phyloP scores from a whole-genome alignment of 331 rosid species.

The Acacia pycnantha region DNA sequence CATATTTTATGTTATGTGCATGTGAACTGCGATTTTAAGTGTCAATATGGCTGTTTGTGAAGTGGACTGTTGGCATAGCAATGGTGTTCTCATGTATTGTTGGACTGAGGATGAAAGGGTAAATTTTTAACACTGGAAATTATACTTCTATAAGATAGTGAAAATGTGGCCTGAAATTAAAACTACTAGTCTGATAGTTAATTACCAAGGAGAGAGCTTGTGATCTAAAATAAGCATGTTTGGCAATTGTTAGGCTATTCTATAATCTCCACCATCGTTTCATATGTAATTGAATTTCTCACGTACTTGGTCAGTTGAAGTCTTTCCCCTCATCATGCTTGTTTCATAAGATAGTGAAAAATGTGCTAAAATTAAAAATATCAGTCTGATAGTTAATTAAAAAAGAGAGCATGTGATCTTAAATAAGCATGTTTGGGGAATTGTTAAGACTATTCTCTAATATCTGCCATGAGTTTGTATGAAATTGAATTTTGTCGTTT shows the following conservation, averaged over 20 bases:
- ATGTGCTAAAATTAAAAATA: background rate
- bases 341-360: background rate
- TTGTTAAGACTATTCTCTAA: background rate
- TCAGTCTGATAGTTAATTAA: background rate
- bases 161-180: background rate
- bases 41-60: background rate
- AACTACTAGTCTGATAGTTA: background rate
- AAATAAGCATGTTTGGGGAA: background rate
- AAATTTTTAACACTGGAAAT: background rate
- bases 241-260: background rate
- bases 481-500: background rate
- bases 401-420: background rate
- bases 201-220: background rate
- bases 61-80: background rate
- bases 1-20: background rate
- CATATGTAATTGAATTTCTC: background rate
- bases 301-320: background rate
- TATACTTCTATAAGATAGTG: background rate
- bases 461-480: background rate
- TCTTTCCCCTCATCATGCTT: background rate
- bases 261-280: background rate
- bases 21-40: background rate
- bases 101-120: background rate
- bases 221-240: background rate
- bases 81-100: constrained; percentile 1